phyloP scores from a whole-genome alignment of 192 early-diverging fungal genomes.

The Coemansia sp. region DNA sequence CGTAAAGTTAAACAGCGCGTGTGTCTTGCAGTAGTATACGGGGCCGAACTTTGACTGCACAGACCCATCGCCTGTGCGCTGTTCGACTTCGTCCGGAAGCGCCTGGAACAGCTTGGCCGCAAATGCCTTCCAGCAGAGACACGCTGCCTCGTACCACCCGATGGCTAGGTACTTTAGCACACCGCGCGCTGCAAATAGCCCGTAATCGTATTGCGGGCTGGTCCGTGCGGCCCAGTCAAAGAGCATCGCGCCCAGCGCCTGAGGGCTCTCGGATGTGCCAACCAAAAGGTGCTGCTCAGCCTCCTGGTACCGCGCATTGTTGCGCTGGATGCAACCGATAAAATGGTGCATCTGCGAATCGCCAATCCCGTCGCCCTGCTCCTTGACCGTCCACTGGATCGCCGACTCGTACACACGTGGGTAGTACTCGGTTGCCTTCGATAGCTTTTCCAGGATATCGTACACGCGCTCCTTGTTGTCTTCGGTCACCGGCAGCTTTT shows the following conservation, averaged over 20 bases:
- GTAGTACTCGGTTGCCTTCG: slow-evolving; percentile 52
- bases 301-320: slow-evolving; percentile 70
- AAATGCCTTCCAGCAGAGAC: slow-evolving; percentile 56
- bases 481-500: slow-evolving; percentile 66
- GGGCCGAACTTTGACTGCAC: slow-evolving; percentile 52
- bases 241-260: slow-evolving; percentile 69
- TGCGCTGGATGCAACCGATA: slow-evolving; percentile 42
- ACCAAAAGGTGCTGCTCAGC: slow-evolving; percentile 86
- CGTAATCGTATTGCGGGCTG: slow-evolving; percentile 60
- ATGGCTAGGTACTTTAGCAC: slow-evolving; percentile 74
- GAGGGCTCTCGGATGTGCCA: slow-evolving; percentile 80
- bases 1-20: slow-evolving; percentile 63
- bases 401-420: slow-evolving; percentile 47
- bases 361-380: slow-evolving; percentile 25
- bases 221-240: slow-evolving; percentile 72
- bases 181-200: slow-evolving; percentile 75
- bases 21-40: slow-evolving; percentile 43
- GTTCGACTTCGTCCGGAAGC: slow-evolving; percentile 13
- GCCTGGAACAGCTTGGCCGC: slow-evolving; percentile 25
- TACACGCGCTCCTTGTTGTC: slow-evolving; percentile 65
- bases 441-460: slow-evolving; percentile 66
- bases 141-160: slow-evolving; percentile 56
- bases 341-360: slow-evolving; percentile 52
- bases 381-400: slow-evolving; percentile 49
- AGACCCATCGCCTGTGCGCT: slow-evolving; percentile 14